These are phyloP conservation scores for Salix brachista DNA, from an alignment of 345 rosid genomes.

Conservation along the genomic window DNA sequence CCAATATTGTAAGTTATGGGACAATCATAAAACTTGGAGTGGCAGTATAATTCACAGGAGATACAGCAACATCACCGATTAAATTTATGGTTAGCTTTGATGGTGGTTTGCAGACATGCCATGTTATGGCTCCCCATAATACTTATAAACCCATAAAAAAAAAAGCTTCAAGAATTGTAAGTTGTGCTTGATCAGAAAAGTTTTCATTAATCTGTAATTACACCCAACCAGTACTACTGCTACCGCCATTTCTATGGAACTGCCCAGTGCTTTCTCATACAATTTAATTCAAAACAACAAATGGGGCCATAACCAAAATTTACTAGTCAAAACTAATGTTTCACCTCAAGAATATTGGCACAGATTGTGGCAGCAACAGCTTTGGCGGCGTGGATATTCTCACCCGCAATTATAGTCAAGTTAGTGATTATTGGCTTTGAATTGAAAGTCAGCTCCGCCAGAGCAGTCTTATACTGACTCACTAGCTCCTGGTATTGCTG, in stretches of 20 bases:
- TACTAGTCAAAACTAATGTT: slow-evolving; percentile 38
- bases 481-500: slow-evolving; percentile 85
- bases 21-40: too few species aligned
- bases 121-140: too few species aligned
- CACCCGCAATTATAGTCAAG: slow-evolving; percentile 94
- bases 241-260: not conserved
- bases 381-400: slow-evolving; percentile 82
- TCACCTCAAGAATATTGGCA: slow-evolving; percentile 95
- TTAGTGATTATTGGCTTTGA: slow-evolving; percentile 97
- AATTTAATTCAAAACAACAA: slow-evolving; percentile 38
- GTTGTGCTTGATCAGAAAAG: slow-evolving; percentile 8
- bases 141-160: not conserved
- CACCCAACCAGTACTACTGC: slow-evolving; percentile 19
- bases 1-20: not conserved
- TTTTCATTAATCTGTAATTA: slow-evolving; percentile 47
- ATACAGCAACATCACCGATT: not conserved
- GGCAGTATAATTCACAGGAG: not conserved
- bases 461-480: slow-evolving; percentile 79
- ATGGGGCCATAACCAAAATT: slow-evolving; percentile 26
- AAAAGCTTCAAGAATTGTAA: not conserved
- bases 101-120: too few species aligned
- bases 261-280: slow-evolving; percentile 12
- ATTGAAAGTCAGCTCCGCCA: slow-evolving; percentile 91
- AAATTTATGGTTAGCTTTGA: not conserved
- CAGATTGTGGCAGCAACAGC: slow-evolving; percentile 73